Percentiles rank a stretch among this genome's conserved stretches.
Conservation (phyloP, 306 rosid species). For the Aeschynomene evenia region DNA sequence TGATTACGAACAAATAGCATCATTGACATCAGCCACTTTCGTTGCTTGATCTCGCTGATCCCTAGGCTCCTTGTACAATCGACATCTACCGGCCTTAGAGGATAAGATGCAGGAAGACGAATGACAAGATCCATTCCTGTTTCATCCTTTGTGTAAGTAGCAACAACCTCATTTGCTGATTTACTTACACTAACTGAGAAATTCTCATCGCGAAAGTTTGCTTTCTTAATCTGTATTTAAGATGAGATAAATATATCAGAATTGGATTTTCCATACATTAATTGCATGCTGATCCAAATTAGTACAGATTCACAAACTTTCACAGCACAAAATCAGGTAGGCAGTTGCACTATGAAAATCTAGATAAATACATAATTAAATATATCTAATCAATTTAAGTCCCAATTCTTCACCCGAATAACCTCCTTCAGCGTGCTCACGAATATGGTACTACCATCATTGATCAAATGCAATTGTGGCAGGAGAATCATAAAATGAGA, state of each 20-base stretch:
- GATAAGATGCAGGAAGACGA: slow-evolving; percentile 90
- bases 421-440: neutral
- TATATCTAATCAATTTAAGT: neutral
- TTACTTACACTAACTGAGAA: slow-evolving; percentile 88
- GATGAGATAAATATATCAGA: slow-evolving; percentile 27
- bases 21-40: slow-evolving; percentile 98
- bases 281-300: slow-evolving; percentile 7
- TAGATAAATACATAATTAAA: neutral
- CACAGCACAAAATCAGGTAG: slow-evolving; percentile 20
- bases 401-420: neutral
- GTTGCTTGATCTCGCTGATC: slow-evolving; percentile 83
- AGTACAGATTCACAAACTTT: slow-evolving; percentile 19
- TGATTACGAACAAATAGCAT: slow-evolving; percentile 86
- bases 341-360: slow-evolving; percentile 6
- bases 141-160: slow-evolving; percentile 95
- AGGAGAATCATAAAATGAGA: neutral
- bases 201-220: slow-evolving; percentile 72
- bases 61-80: slow-evolving; percentile 90
- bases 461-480: slow-evolving; percentile 15
- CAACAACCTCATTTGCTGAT: slow-evolving; percentile 94
- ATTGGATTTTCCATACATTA: slow-evolving; percentile 2
- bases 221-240: slow-evolving; percentile 78
- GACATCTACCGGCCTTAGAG: slow-evolving; percentile 85
- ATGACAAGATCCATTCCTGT: slow-evolving; percentile 95
- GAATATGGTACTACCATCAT: neutral